Percentiles rank a stretch among this genome's conserved stretches.
Evolutionary conservation across 2,329 filamentous ascomycete species (phyloP).

Genomic region (Whalleya microplaca): DNA sequence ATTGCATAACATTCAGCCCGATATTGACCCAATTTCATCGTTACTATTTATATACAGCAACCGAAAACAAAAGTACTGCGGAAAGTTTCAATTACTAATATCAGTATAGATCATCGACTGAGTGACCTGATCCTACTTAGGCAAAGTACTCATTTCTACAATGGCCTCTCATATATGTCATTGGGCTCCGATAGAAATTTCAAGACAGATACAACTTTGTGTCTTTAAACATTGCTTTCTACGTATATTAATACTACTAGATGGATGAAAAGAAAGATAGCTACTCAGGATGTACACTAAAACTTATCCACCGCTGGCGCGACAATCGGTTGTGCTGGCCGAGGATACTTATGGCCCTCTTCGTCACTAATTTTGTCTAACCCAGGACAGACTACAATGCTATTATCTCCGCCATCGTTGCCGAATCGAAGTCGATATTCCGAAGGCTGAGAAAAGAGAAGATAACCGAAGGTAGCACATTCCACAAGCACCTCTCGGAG

Average conservation of each 20-base stretch:
- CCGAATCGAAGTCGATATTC: slow-evolving; percentile 41
- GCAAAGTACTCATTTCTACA: background rate
- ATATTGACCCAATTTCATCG: background rate
- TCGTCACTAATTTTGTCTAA: slow-evolving; percentile 31
- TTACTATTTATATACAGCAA: no score
- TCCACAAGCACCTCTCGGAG: slow-evolving; percentile 45
- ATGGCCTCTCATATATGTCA: no score
- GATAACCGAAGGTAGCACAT: slow-evolving; percentile 46
- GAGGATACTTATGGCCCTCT: slow-evolving; percentile 22
- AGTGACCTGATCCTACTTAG: background rate
- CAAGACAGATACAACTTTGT: no score
- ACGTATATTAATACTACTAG: background rate
- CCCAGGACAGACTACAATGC: slow-evolving; percentile 30
- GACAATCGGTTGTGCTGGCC: slow-evolving; percentile 18
- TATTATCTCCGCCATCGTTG: slow-evolving; percentile 3
- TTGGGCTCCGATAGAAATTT: no score
- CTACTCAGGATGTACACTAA: background rate
- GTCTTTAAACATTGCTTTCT: background rate
- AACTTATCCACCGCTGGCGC: slow-evolving; percentile 23
- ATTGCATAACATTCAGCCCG: background rate
- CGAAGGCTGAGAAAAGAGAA: slow-evolving; percentile 47
- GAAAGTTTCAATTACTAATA: background rate
- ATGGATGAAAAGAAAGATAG: background rate
- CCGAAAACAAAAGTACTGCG: background rate
- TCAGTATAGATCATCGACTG: background rate